Percentiles rank a stretch among this genome's conserved stretches.
phyloP scores from a whole-genome alignment of 768 basidiomycete genomes.

The Kockovaella imperatae region DNA sequence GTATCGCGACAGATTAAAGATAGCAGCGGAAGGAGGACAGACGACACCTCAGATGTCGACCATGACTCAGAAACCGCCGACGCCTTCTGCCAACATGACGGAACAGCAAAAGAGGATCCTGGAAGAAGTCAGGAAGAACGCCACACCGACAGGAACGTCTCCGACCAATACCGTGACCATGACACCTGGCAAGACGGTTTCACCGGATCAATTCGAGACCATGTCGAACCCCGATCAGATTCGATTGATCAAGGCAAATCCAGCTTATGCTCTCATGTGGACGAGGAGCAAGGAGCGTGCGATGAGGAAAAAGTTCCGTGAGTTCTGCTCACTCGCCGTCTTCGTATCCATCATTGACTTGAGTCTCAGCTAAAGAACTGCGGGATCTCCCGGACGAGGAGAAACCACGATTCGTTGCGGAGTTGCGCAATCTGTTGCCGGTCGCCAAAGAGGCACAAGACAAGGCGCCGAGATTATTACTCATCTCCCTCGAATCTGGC shows the following conservation, averaged over 20 bases:
- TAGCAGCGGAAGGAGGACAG: background rate
- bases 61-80: background rate
- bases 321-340: conserved; percentile 1
- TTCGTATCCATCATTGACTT: background rate
- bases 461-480: conserved; percentile 2
- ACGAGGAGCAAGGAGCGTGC: conserved; percentile 12
- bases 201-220: background rate
- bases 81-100: conserved; percentile 6
- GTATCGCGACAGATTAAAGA: background rate
- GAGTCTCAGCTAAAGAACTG: conserved; percentile 2
- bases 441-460: conserved; percentile 8
- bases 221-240: background rate
- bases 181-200: background rate
- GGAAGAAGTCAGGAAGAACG: conserved; percentile 6
- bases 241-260: conserved; percentile 6
- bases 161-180: no score
- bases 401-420: background rate
- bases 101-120: conserved; percentile 16
- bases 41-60: background rate
- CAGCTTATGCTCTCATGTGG: conserved; percentile 2
- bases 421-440: conserved; percentile 6
- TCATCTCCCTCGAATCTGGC: background rate
- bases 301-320: conserved; percentile 12
- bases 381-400: conserved; percentile 1
- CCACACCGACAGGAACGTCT: no score